A percentile compares a stretch with the other conserved stretches of the same genome.
Conservation (phyloP, 202 grass and related monocot species). For the Eragrostis tef region DNA sequence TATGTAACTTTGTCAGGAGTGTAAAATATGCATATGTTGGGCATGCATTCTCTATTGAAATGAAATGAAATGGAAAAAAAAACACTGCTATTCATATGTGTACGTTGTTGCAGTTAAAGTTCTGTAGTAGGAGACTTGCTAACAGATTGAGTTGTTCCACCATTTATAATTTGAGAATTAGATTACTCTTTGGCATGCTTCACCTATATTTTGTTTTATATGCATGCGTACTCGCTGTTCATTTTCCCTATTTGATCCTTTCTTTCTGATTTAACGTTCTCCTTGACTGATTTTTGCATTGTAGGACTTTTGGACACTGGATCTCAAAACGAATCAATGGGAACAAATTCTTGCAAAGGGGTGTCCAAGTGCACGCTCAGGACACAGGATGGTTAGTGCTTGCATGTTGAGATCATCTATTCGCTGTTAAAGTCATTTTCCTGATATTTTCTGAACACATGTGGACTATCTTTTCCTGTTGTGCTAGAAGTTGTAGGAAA, state of each 20-base stretch:
- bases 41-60: constrained; percentile 31
- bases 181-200: constrained; percentile 8
- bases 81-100: neutral
- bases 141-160: constrained; percentile 16
- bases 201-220: neutral
- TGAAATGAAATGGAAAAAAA: too few relatives aligned
- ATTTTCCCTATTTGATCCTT: neutral
- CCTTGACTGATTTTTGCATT: constrained; percentile 38
- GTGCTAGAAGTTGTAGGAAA: constrained; percentile 27
- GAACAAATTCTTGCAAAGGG: constrained; percentile 88
- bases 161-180: constrained; percentile 13
- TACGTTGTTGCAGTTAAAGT: constrained; percentile 28
- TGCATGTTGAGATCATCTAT: constrained; percentile 19
- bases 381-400: constrained; percentile 80
- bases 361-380: constrained; percentile 94
- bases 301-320: constrained; percentile 91
- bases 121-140: constrained; percentile 4
- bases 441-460: constrained; percentile 24
- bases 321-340: constrained; percentile 99
- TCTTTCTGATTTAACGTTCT: constrained; percentile 13
- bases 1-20: neutral
- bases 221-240: neutral
- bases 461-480: constrained; percentile 5
- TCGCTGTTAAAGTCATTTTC: constrained; percentile 2
- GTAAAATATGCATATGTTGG: neutral